A percentile compares a stretch with the other conserved stretches of the same genome.
phyloP scores from a whole-genome alignment of 768 basidiomycete genomes.

The Butyriboletus loyo region DNA sequence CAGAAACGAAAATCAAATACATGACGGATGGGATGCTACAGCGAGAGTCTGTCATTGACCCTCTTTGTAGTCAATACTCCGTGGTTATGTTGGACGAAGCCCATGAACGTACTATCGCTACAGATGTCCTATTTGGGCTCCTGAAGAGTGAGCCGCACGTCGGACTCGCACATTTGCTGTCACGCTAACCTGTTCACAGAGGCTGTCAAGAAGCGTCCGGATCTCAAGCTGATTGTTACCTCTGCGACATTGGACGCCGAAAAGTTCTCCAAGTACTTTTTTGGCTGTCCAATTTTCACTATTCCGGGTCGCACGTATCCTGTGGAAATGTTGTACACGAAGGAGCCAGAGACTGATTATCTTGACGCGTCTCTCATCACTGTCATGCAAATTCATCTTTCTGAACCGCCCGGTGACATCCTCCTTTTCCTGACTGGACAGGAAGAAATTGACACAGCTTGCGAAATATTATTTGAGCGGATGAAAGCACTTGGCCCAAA shows the following conservation, averaged over 20 bases:
- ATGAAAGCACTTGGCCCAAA: constrained; percentile 99
- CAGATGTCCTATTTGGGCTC: constrained; percentile 95
- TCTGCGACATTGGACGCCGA: constrained; percentile 99
- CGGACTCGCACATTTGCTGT: not conserved
- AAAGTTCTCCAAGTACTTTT: constrained; percentile 99
- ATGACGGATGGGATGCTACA: constrained; percentile 99
- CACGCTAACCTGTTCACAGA: constrained; percentile 48
- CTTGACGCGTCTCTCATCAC: constrained; percentile 98
- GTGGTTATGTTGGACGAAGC: constrained; percentile 99
- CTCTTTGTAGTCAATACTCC: constrained; percentile 87
- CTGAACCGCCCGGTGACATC: constrained; percentile 95
- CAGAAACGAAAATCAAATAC: constrained; percentile 99
- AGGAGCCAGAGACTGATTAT: constrained; percentile 97
- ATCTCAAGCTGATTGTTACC: constrained; percentile 96
- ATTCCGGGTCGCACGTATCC: constrained; percentile 99
- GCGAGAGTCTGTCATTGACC: constrained; percentile 94
- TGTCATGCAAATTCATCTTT: constrained; percentile 98
- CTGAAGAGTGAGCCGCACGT: constrained; percentile 52
- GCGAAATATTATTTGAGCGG: constrained; percentile 95
- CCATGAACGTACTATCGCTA: constrained; percentile 97
- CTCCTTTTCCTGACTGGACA: constrained; percentile 97
- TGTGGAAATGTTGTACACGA: constrained; percentile 97
- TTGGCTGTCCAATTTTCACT: constrained; percentile 97
- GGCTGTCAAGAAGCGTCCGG: constrained; percentile 90
- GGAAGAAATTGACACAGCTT: constrained; percentile 97